phyloP scores from a whole-genome alignment of 2,329 filamentous ascomycete species.

The Chaetomiaceae sp. region DNA sequence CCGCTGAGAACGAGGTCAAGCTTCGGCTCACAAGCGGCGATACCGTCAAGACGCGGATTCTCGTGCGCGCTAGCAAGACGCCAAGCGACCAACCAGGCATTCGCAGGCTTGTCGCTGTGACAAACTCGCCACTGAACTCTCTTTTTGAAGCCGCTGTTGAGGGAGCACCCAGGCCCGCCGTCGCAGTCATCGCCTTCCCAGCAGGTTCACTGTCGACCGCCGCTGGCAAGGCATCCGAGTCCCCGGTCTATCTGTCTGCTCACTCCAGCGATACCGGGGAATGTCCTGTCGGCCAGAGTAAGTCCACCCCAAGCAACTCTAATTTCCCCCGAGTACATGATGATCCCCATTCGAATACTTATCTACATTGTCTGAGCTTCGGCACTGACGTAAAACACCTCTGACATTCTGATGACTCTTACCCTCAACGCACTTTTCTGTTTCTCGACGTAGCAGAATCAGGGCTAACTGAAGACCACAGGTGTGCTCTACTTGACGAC shows the following conservation, averaged over 20 bases:
- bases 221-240: constrained; percentile 34
- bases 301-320: constrained; percentile 44
- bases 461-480: constrained; percentile 36
- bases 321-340: constrained; percentile 57
- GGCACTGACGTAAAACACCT: constrained; percentile 80
- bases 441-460: constrained; percentile 18
- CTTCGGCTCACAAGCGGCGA: constrained; percentile 52
- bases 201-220: constrained; percentile 41
- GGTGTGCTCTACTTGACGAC: constrained; percentile 40
- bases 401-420: constrained; percentile 77
- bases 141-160: constrained; percentile 71
- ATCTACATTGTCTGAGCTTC: constrained; percentile 99
- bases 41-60: constrained; percentile 49
- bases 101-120: constrained; percentile 62
- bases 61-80: constrained; percentile 45
- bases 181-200: constrained; percentile 66
- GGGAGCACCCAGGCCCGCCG: constrained; percentile 69
- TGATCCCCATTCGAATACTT: constrained; percentile 89
- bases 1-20: constrained; percentile 15
- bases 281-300: constrained; percentile 84
- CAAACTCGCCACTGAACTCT: constrained; percentile 59
- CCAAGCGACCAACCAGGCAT: constrained; percentile 33
- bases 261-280: constrained; percentile 92
- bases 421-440: constrained; percentile 15
- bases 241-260: constrained; percentile 57